Evolutionary conservation across 306 rosid species (phyloP).

Genomic region (Geum urbanum): DNA sequence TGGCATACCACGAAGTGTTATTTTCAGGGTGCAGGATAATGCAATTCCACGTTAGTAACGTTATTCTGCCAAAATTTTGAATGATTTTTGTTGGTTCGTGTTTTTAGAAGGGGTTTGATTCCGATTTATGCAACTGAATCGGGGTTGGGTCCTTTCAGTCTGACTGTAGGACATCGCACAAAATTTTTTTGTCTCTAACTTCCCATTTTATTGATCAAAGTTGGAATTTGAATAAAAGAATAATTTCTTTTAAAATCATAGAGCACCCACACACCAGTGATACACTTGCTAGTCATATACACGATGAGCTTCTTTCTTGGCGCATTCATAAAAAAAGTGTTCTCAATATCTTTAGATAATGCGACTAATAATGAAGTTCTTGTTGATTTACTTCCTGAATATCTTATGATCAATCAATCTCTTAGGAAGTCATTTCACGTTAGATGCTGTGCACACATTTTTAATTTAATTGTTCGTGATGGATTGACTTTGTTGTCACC

Average conservation of each 20-base stretch:
- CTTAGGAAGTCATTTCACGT: neutral
- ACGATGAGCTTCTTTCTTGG: neutral
- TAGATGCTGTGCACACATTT: neutral
- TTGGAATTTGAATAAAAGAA: too few species aligned
- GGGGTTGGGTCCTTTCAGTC: too few species aligned
- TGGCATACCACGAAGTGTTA: too few species aligned
- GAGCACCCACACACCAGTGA: neutral
- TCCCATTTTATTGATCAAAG: too few species aligned
- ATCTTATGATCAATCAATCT: neutral
- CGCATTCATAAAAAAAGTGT: neutral
- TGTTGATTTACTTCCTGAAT: neutral
- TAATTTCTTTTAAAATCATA: constrained; percentile 13
- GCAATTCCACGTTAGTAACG: too few species aligned
- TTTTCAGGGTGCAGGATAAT: too few species aligned
- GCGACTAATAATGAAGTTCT: neutral
- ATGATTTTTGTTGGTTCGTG: too few species aligned
- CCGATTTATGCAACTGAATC: too few species aligned
- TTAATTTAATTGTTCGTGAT: constrained; percentile 6
- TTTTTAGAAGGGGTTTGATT: too few species aligned
- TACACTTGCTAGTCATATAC: neutral
- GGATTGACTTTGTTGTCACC: neutral
- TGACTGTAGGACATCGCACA: neutral
- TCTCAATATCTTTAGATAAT: neutral
- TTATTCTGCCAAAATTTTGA: too few species aligned
- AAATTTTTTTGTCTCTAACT: too few species aligned